These are phyloP conservation scores for Bacidia rubella DNA, from an alignment of 495 filamentous ascomycete genomes.

Conservation along the genomic window DNA sequence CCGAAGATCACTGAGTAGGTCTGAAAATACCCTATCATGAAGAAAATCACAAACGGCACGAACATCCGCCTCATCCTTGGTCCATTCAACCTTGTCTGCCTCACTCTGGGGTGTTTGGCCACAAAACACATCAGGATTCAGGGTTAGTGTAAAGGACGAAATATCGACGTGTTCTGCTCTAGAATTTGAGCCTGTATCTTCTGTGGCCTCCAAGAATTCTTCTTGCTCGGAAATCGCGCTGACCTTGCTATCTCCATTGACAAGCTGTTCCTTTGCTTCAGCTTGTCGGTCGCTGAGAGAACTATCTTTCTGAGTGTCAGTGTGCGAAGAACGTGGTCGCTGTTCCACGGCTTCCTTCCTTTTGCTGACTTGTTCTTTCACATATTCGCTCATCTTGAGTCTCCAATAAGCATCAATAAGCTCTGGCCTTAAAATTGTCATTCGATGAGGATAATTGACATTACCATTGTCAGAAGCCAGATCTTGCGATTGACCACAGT, in stretches of 20 bases:
- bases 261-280: conserved; percentile 3
- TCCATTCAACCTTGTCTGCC: conserved; percentile 75
- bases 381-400: conserved; percentile 73
- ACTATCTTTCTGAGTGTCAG: not conserved
- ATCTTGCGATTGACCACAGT: conserved; percentile 29
- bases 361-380: conserved; percentile 57
- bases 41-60: conserved; percentile 71
- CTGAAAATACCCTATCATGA: conserved; percentile 57
- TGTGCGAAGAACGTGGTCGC: not conserved
- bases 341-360: conserved; percentile 16
- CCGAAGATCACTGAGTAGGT: conserved; percentile 65
- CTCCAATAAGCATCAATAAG: conserved; percentile 74
- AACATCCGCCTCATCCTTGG: conserved; percentile 79
- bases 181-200: conserved; percentile 18
- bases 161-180: conserved; percentile 60
- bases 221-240: not conserved
- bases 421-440: conserved; percentile 85
- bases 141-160: conserved; percentile 68
- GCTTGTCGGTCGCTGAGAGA: not conserved
- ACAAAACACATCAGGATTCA: conserved; percentile 94
- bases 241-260: not conserved
- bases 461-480: conserved; percentile 26
- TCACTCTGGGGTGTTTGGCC: conserved; percentile 83
- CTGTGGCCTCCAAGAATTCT: conserved; percentile 10
- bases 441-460: conserved; percentile 75